phyloP scores from a whole-genome alignment of 371 early-diverging fungal genomes.

The Mucor irregularis region DNA sequence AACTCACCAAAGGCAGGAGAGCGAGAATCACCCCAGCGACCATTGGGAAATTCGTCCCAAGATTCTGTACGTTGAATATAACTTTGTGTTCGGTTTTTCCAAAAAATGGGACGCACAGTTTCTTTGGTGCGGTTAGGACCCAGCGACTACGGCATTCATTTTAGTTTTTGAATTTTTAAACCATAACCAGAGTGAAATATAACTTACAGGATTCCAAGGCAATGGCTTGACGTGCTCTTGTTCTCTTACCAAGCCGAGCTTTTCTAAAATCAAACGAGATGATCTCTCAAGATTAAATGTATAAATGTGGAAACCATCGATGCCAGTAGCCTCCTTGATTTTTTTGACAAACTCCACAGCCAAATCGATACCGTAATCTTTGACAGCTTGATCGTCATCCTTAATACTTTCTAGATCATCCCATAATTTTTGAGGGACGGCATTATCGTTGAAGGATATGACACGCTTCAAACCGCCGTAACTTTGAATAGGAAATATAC shows the following conservation, averaged over 20 bases:
- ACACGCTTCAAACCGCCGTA: conserved; percentile 84
- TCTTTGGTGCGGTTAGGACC: conserved; percentile 87
- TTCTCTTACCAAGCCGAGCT: conserved; percentile 73
- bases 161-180: not conserved
- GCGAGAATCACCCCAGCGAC: conserved; percentile 96
- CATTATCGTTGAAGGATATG: conserved; percentile 83
- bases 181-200: not conserved
- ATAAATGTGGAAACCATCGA: conserved; percentile 79
- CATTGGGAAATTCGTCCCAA: conserved; percentile 99
- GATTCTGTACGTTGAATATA: conserved; percentile 92
- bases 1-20: conserved; percentile 94
- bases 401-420: conserved; percentile 91
- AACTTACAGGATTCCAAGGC: conserved; percentile 88
- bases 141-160: conserved; percentile 42
- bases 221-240: conserved; percentile 81
- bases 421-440: conserved; percentile 81
- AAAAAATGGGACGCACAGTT: conserved; percentile 96
- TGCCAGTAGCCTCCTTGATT: conserved; percentile 68
- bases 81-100: conserved; percentile 92
- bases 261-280: conserved; percentile 84
- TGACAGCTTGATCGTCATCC: conserved; percentile 94
- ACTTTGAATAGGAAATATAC: conserved; percentile 94
- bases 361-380: conserved; percentile 89
- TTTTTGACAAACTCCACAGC: conserved; percentile 76
- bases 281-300: conserved; percentile 91